phyloP scores from a whole-genome alignment of 2,329 filamentous ascomycete genomes.

The Xylariaceae sp. region DNA sequence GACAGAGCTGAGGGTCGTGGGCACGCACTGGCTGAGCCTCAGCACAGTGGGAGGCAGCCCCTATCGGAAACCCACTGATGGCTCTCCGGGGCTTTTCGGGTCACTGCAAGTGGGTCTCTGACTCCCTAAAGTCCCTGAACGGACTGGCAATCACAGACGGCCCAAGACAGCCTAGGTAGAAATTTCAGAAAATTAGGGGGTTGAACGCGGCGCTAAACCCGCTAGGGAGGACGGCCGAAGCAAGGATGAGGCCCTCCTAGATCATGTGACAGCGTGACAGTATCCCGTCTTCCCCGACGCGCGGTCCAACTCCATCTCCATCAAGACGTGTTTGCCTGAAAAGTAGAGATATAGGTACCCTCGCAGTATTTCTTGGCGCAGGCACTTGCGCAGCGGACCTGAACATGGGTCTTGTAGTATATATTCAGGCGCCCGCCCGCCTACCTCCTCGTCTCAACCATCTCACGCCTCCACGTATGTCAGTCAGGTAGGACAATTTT shows the following conservation, averaged over 20 bases:
- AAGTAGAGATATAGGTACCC: conserved; percentile 1
- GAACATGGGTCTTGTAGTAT: conserved; percentile 17
- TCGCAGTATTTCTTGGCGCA: conserved; percentile 3
- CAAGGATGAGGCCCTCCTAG: no score
- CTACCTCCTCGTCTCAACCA: conserved; percentile 3
- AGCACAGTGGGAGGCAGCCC: no score
- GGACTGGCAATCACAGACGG: no score
- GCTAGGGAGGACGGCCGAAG: no score
- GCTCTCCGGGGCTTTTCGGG: no score
- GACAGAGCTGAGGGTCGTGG: no score
- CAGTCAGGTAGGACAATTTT: background rate
- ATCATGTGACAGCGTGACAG: conserved; percentile 25
- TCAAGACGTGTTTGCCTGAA: conserved; percentile 27
- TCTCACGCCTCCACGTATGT: background rate
- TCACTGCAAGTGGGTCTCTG: no score
- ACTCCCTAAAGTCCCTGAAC: no score
- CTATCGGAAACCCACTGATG: no score
- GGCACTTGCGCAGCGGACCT: conserved; percentile 1
- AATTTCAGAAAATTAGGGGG: background rate
- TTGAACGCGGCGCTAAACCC: background rate
- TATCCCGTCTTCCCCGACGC: conserved; percentile 23
- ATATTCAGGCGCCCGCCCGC: conserved; percentile 14
- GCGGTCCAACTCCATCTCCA: conserved; percentile 25
- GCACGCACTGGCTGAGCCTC: no score
- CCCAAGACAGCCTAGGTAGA: no score